phyloP scores from a whole-genome alignment of 2,329 filamentous ascomycete species.

The Blastomyces percursus region DNA sequence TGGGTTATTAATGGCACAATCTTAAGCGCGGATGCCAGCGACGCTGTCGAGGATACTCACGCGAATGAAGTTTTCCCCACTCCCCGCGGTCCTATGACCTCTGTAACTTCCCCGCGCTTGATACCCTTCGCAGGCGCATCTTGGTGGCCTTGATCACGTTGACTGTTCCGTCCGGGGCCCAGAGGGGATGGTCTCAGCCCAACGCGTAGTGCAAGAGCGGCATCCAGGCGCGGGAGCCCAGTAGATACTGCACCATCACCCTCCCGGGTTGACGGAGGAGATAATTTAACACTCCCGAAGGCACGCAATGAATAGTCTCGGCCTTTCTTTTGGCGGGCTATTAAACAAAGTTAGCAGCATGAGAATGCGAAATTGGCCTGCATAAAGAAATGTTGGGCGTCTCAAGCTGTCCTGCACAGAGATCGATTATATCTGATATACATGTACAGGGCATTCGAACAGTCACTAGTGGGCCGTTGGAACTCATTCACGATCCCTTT shows the following conservation, averaged over 20 bases:
- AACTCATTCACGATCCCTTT: neutral
- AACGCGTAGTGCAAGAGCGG: constrained; percentile 7
- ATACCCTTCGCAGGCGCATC: constrained; percentile 45
- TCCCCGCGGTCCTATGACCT: constrained; percentile 80
- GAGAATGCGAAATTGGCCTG: neutral
- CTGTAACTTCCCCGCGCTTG: constrained; percentile 64
- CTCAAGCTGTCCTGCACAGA: neutral
- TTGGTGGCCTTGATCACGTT: neutral
- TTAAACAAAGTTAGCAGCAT: neutral
- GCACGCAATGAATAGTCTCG: neutral
- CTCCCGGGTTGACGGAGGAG: neutral
- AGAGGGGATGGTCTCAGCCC: neutral
- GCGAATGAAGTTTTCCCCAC: constrained; percentile 74
- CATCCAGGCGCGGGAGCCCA: constrained; percentile 45
- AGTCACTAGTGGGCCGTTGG: neutral
- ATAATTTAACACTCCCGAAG: neutral
- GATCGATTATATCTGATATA: neutral
- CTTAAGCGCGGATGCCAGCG: neutral
- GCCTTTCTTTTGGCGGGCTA: neutral
- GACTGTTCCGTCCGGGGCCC: neutral
- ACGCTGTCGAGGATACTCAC: constrained; percentile 40
- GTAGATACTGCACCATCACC: constrained; percentile 39
- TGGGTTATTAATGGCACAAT: neutral
- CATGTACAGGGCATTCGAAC: neutral
- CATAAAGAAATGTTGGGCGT: neutral